These are phyloP conservation scores for Ceratocystis alfenasii DNA, from an alignment of 2,329 filamentous ascomycete genomes.

Conservation along the genomic window DNA sequence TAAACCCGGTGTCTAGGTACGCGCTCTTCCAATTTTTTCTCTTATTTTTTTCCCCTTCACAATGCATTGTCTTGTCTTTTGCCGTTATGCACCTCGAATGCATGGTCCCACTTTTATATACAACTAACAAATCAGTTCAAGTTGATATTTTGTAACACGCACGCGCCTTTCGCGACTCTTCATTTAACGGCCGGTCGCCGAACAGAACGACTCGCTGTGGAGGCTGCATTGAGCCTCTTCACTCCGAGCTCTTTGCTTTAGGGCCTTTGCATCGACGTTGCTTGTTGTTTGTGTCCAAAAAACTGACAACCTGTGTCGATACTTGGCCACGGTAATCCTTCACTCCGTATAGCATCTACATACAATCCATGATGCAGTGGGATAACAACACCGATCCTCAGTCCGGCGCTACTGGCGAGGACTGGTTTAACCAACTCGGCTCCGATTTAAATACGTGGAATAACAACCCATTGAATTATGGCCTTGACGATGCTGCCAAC, in stretches of 20 bases:
- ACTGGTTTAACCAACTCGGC: slow-evolving; percentile 12
- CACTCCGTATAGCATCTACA: not conserved
- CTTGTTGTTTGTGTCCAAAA: no score
- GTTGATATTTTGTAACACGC: not conserved
- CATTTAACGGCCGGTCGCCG: no score
- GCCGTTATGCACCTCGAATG: no score
- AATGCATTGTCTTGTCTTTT: not conserved
- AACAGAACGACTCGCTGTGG: no score
- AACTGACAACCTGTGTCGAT: no score
- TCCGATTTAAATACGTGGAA: slow-evolving; percentile 5
- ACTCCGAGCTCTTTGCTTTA: not conserved
- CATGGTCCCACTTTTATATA: slow-evolving; percentile 1
- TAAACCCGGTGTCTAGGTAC: slow-evolving; percentile 13
- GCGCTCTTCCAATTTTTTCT: not conserved
- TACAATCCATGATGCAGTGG: slow-evolving; percentile 10
- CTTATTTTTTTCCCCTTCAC: not conserved
- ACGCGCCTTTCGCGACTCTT: not conserved
- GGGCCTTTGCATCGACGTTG: not conserved
- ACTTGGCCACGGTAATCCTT: not conserved
- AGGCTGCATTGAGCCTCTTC: no score
- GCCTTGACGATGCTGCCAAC: not conserved
- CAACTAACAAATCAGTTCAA: not conserved
- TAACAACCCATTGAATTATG: slow-evolving; percentile 4
- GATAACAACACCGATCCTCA: not conserved
- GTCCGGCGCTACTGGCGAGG: not conserved